Conservation (phyloP, 2,329 filamentous ascomycete genomes). For the Bipolaris cookei region DNA sequence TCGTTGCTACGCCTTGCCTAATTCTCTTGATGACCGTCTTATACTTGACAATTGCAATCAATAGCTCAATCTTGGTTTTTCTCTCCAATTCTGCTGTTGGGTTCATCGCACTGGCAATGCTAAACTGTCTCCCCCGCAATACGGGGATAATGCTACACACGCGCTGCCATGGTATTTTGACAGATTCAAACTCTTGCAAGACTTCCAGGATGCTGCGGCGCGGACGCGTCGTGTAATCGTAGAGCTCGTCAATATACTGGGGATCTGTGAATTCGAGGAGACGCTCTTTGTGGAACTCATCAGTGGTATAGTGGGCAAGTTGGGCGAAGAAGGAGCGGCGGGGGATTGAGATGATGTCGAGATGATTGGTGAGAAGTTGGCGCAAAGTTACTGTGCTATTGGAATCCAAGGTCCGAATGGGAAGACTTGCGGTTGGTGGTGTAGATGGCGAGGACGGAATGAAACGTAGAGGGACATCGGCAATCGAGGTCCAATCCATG, state of each 20-base stretch:
- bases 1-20: constrained; percentile 86
- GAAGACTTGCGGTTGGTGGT: constrained; percentile 48
- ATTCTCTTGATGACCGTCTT: constrained; percentile 83
- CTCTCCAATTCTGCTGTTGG: constrained; percentile 12
- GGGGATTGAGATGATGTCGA: constrained; percentile 90
- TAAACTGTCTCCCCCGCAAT: constrained; percentile 90
- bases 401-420: constrained; percentile 49
- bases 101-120: constrained; percentile 77
- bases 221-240: constrained; percentile 91
- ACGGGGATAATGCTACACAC: constrained; percentile 76
- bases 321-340: constrained; percentile 83
- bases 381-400: constrained; percentile 67
- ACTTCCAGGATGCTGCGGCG: constrained; percentile 91
- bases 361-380: constrained; percentile 76
- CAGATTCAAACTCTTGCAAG: constrained; percentile 84
- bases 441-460: constrained; percentile 40
- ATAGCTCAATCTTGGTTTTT: constrained; percentile 67
- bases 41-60: constrained; percentile 90
- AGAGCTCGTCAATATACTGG: constrained; percentile 85
- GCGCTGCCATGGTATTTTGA: constrained; percentile 79
- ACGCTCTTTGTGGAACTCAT: constrained; percentile 77
- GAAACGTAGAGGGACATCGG: constrained; percentile 71
- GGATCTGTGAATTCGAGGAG: constrained; percentile 83
- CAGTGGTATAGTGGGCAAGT: constrained; percentile 75
- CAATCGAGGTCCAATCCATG: constrained; percentile 78